Base-by-base conservation (phyloP, 1,284 basidiomycete species). In the Sporisorium reilianum region DNA sequence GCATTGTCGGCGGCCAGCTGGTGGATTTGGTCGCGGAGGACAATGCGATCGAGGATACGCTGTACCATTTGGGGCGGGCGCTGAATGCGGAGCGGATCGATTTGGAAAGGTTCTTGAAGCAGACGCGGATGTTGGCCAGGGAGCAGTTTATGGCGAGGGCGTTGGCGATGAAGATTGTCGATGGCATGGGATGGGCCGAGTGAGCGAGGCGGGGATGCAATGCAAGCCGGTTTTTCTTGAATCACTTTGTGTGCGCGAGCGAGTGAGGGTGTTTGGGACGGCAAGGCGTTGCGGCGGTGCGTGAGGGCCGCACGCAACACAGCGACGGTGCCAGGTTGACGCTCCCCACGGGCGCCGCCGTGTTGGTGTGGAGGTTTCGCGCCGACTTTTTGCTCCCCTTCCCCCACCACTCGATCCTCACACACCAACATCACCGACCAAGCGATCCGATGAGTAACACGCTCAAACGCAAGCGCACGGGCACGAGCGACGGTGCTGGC, bases 1-100 rank as follows among this genome's bases (percentile, higher is more conserved):
- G 73, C 42, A 75, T 84, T n/a, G 81, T 77, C 1, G 82, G 80
- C 6, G 79, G 80, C 38, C 83, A 84, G 70, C 87, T 99, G 25
- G 90, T 98, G 75, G 93, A 97, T 83, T 88, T 99, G 23, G 91
- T 97, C 8, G 95, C 97, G n/a, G 97, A 99, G 85, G 97, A 99
- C 85, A 95, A 95, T 79, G 95, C 96, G 0, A 94, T 99, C 79
- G 95, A 97, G 85, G 97, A 99, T 85, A 96, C 96, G 26, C 92
- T 98, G 66, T 99, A 98, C 86, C 95, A 99, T 84, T 89, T 99
- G 55, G 94, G 95, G 62, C 90, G 95, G 62, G 96, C 95, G 3
- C 87, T 99, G 72, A 96, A 96, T 82, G 89, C 92, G 46, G 95
- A 96, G 10, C 75, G 74, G 32, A 67, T 84, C 36, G 72, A 80